These are phyloP conservation scores for Phylloporus rhodoxanthus DNA, from an alignment of 768 basidiomycete species.

Conservation along the genomic window DNA sequence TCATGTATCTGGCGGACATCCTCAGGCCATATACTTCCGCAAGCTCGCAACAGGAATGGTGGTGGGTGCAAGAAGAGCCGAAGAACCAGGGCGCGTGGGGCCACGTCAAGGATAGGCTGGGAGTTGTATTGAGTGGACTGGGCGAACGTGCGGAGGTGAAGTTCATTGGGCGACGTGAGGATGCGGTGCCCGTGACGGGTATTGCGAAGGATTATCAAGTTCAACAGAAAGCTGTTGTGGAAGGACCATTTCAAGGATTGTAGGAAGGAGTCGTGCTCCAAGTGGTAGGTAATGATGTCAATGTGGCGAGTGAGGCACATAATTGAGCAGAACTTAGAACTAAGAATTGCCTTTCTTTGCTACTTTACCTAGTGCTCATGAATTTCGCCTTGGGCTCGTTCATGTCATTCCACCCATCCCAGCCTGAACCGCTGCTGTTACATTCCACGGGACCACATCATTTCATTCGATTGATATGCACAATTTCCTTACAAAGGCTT, in stretches of 20 bases:
- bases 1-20: conserved; percentile 41
- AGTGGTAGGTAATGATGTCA: neutral
- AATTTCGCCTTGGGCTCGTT: too few species aligned
- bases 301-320: neutral
- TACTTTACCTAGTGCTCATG: too few species aligned
- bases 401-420: too few species aligned
- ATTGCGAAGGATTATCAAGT: conserved; percentile 59
- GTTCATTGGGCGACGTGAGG: conserved; percentile 66
- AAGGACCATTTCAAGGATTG: conserved; percentile 49
- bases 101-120: conserved; percentile 58
- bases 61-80: conserved; percentile 86
- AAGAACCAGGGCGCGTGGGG: conserved; percentile 79
- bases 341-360: too few species aligned
- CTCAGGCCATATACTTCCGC: conserved; percentile 43
- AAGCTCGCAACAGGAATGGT: conserved; percentile 32
- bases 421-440: too few species aligned
- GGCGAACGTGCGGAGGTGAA: conserved; percentile 33
- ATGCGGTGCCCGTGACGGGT: conserved; percentile 72
- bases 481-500: conserved; percentile 8
- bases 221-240: conserved; percentile 61
- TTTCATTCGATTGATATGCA: neutral
- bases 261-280: conserved; percentile 9
- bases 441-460: neutral
- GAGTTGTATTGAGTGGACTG: conserved; percentile 41
- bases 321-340: neutral